Base-by-base conservation (phyloP, 805 yeast species). In the Saccharomyces kudriavzevii region DNA sequence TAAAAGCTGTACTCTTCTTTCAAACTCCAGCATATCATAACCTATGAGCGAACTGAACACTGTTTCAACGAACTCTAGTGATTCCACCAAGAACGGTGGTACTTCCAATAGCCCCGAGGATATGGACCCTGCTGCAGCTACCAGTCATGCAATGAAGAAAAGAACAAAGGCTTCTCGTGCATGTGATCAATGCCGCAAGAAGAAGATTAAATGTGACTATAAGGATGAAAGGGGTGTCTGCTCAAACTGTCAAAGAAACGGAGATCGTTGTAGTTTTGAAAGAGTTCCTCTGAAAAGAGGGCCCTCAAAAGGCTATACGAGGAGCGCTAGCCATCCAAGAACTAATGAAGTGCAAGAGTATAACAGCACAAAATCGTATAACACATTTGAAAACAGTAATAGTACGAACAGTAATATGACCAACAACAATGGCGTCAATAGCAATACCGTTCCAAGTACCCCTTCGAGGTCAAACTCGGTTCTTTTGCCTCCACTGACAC, bases 221-320 rank as follows among this genome's bases (percentile, higher is more conserved):
- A 76, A 76, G 26, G 68, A 74, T 4, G 73, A 78, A 20, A 78
- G 71, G 59, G 70, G 72, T 9, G 77, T 82, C n/a, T 87, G 95
- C 66, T 70, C 83, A 13, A 83, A 80, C 58, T 87, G 95, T 67
- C 64, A 70, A 14, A 82, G 81, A 63, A 81, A 76, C 60, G 76
- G 75, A 48, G 89, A 84, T 48, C 64, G 62, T 2, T 87, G 95
- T 66, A 74, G 85, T 1, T 87, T 85, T 64, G 83, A 84, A 24
- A 73, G 92, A 49, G 76, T 83, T 1, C 95, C 91, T 0, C 66
- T 87, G 65, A 87, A 87, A 60, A 71, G 95, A 59, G 95, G 95
- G 0, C 95, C 95, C 0, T 77, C 85, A 0, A 87, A 85, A 62
- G 92, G 92, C 1, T 84, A 80, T 58, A 73, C 75, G n/a, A 69